These are phyloP conservation scores for Begonia masoniana DNA, from an alignment of 306 rosid genomes.

Conservation along the genomic window DNA sequence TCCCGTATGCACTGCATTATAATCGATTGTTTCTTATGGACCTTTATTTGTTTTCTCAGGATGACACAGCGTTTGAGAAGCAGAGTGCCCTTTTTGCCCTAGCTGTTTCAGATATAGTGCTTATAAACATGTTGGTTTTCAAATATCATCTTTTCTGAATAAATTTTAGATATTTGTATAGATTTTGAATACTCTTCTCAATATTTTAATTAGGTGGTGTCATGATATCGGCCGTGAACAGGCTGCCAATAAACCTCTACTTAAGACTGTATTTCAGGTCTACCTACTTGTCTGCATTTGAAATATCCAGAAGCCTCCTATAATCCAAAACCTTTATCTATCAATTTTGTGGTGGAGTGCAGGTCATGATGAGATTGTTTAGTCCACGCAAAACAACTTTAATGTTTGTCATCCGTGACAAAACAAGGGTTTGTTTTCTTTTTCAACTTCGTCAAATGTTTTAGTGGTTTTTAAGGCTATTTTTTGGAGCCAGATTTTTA, in stretches of 20 bases:
- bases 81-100: conserved; percentile 87
- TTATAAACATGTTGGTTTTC: conserved; percentile 77
- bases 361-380: conserved; percentile 94
- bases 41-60: conserved; percentile 33
- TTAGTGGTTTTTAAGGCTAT: neutral
- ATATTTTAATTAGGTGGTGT: conserved; percentile 58
- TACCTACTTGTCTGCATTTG: conserved; percentile 10
- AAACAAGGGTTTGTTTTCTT: conserved; percentile 49
- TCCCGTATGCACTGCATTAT: no score
- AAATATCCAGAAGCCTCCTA: conserved; percentile 1
- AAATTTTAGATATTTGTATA: no score
- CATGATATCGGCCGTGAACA: conserved; percentile 97
- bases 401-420: conserved; percentile 87
- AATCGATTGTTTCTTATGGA: conserved; percentile 1
- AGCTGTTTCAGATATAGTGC: conserved; percentile 73
- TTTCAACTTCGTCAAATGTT: neutral
- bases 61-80: conserved; percentile 92
- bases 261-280: conserved; percentile 95
- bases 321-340: neutral
- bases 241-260: conserved; percentile 85
- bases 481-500: no score
- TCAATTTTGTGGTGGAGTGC: conserved; percentile 9
- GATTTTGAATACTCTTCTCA: neutral
- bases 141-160: no score
- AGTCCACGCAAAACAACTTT: conserved; percentile 86